Base-by-base conservation (phyloP, 2,329 filamentous ascomycete genomes). In the Pseudocercospora musae region DNA sequence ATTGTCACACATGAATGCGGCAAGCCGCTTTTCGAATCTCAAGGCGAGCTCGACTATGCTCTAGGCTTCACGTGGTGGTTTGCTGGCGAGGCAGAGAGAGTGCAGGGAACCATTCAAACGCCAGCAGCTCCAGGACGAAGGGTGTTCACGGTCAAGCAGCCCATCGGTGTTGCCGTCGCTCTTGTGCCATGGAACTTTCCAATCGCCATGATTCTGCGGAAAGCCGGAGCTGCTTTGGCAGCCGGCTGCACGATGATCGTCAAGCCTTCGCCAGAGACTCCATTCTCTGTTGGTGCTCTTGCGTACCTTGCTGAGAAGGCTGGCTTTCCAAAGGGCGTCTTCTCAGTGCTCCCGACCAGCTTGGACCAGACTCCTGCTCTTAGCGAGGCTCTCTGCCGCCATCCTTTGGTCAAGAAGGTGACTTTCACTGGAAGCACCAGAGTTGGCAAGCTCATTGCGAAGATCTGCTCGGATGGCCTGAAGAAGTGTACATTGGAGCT, bases 171-270 rank as follows among this genome's bases (percentile, higher is more conserved):
- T 10, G 81, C 84, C 0, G 88, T 83, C 0, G 88, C 88, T 0
- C 77, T 91, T 15, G 87, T 90, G 1, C 88, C 89, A 4, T 91
- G 88, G 88, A 89, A 91, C 69, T 90, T 74, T 58, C 72, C 72
- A 18, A 73, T 74, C 53, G 67, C 69, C 37, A 82, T 91, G 85
- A 82, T 90, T 6, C 74, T 90, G 57, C 80, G 89, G 31, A 91
- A 91, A 72, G 87, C 84, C 1, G 82, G 84, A 53, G 86, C 88
- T 6, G 88, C 88, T 0, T 76, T 91, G 42, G 89, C 89, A 1
- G 88, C 88, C 2, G 89, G 89, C 0, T 91, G 88, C 71, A 87
- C 88, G 1, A 90, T 93, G 85, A 81, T 93, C 29, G 78, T 82
- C 42, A 91, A 91, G 76, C 87, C 89, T 1, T 88, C 85, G 3